Conservation (phyloP, 1,284 basidiomycete species). For the Athelia sp. region DNA sequence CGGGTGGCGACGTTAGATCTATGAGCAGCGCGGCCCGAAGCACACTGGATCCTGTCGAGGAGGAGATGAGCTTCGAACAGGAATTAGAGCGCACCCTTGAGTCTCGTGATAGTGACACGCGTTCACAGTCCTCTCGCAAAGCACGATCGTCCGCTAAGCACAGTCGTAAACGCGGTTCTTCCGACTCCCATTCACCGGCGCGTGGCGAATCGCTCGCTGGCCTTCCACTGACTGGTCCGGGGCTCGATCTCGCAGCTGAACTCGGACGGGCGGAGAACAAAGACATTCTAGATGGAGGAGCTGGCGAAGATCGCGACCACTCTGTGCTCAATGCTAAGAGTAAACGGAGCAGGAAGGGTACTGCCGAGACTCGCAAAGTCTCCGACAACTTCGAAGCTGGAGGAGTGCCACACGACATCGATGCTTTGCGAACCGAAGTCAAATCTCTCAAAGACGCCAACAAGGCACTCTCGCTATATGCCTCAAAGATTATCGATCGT, state of each 20-base stretch:
- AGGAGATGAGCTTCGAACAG: slow-evolving; percentile 37
- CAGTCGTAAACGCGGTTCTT: slow-evolving; percentile 48
- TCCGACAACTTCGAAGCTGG: slow-evolving; percentile 38
- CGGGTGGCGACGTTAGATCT: slow-evolving; percentile 45
- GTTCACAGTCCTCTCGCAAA: slow-evolving; percentile 29
- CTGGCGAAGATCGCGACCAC: slow-evolving; percentile 47
- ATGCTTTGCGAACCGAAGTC: slow-evolving; percentile 73
- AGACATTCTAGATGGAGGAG: slow-evolving; percentile 56
- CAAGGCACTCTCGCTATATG: slow-evolving; percentile 90
- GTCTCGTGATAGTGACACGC: slow-evolving; percentile 29
- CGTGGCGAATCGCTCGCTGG: slow-evolving; percentile 75
- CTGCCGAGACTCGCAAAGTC: slow-evolving; percentile 31
- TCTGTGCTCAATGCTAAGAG: slow-evolving; percentile 37
- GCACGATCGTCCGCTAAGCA: slow-evolving; percentile 41
- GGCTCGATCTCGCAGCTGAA: slow-evolving; percentile 85
- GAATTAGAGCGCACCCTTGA: slow-evolving; percentile 33
- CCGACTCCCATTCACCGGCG: slow-evolving; percentile 41
- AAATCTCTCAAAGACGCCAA: slow-evolving; percentile 92
- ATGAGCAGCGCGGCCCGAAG: slow-evolving; percentile 49
- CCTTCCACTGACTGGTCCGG: slow-evolving; percentile 79
- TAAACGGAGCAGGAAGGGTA: slow-evolving; percentile 51
- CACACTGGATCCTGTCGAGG: slow-evolving; percentile 52
- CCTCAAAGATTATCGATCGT: slow-evolving; percentile 94
- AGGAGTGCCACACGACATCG: slow-evolving; percentile 48
- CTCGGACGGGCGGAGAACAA: slow-evolving; percentile 84